phyloP scores from a whole-genome alignment of 805 yeast species.

The Candida argentea region DNA sequence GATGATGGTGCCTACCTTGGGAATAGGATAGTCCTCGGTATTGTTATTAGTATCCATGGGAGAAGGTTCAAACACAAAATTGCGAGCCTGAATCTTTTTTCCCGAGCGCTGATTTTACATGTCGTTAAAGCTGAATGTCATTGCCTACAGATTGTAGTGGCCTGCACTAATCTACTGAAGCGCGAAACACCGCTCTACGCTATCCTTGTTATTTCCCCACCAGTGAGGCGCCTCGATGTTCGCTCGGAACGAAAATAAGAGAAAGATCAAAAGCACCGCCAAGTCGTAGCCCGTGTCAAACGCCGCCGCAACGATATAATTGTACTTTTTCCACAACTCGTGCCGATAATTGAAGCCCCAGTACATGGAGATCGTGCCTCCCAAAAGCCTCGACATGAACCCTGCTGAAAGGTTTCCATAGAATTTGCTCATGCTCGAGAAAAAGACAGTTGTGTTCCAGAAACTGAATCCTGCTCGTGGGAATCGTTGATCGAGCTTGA shows the following conservation, averaged over 20 bases:
- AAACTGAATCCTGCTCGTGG: conserved; percentile 21
- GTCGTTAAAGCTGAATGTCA: no score
- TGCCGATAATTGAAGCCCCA: conserved; percentile 31
- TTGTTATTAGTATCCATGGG: no score
- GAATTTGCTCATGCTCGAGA: conserved; percentile 37
- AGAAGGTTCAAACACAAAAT: no score
- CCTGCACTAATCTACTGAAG: neutral
- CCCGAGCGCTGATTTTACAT: no score
- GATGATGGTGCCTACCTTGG: no score
- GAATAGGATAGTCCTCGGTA: no score
- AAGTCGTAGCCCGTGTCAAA: conserved; percentile 41
- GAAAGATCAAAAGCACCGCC: conserved; percentile 29
- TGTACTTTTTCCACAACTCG: conserved; percentile 31
- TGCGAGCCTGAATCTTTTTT: no score
- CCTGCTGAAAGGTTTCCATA: conserved; percentile 44
- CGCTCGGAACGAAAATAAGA: conserved; percentile 18
- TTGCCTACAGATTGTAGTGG: no score
- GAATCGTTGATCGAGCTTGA: conserved; percentile 14
- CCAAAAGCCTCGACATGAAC: conserved; percentile 34
- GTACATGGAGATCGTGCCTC: conserved; percentile 39
- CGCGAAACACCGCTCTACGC: conserved; percentile 40
- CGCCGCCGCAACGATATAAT: conserved; percentile 42
- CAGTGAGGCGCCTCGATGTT: conserved; percentile 27
- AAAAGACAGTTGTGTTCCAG: conserved; percentile 40
- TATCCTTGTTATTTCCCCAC: conserved; percentile 40